Base-by-base conservation (phyloP, 1,284 basidiomycete species). In the Marasmius fiardii region DNA sequence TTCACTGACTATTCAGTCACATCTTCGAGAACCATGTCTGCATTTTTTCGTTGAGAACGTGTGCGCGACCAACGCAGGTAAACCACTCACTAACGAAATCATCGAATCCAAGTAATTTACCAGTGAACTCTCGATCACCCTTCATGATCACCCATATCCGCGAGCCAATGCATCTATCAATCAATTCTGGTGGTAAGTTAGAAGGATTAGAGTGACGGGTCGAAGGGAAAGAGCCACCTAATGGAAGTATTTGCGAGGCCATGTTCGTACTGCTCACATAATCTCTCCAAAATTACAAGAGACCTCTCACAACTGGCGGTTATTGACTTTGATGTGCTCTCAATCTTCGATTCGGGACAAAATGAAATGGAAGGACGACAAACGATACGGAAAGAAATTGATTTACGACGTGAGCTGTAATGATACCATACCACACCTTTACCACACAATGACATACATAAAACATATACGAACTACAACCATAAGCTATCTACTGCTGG, bases 11-110 rank as follows among this genome's bases (percentile, higher is more conserved):
- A 98, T 77, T 99, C 97, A 6, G 87, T 97, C 4, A 98, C 97
- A 64, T 99, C 93, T 68, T 98, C 93, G 48, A 99, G 74, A 2
- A 99, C 96, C 93, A 99, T 98, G 72, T 99, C 96, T 98, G 48
- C 34, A 24, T 18, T 26, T 58, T 31, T 50, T 43, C n/a, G 14
- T 48, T 24, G 1, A 45, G 51, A 57, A 47, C 31, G 21, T 31
- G 43, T 33, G 24, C 26, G 33, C 21, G 21, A 26, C 39, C 33
- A 52, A n/a, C n/a, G n/a, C 48, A 49, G 16, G 43, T 26, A 18
- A n/a, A 43, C 24, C 49, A 98, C 96, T 85, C 72, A 98, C 96
- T 99, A 71, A 99, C 96, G 71, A 96, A 99, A 74, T 99, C 96
- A 71, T 99, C 97, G 67, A 99, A 99, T 2, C 97, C 96, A 43